Base-by-base conservation (phyloP, 1,284 basidiomycete species). In the Ganoderma resinaceum region DNA sequence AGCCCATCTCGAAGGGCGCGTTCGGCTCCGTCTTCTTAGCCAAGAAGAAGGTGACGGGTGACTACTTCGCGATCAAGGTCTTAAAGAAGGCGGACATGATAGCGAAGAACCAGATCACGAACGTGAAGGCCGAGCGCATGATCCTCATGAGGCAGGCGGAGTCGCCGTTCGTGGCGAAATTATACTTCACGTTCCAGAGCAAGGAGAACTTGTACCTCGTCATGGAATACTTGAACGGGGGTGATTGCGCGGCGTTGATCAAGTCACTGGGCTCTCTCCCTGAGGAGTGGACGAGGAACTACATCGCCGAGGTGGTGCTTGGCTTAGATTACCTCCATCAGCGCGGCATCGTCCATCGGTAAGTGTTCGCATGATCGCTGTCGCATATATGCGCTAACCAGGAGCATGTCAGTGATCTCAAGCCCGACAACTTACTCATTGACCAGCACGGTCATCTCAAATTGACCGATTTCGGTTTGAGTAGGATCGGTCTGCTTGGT, bases 81-180 rank as follows among this genome's bases (percentile, higher is more conserved):
- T 83, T 99, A 75, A 99, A 98, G 83, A 99, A 99, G 85, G 95
- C 96, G 35, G 98, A 99, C 82, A 99, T 99, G 98, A 99, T 99
- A 78, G 96, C 98, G 60, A 99, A 99, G 88, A 99, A 99, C 84
- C 98, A 99, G 82, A 98, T 99, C 81, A 99, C 98, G 66, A 99
- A 99, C 78, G 97, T 99, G 80, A 99, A 99, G 83, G 98, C 98
- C 3, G 98, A 99, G 83, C 89, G 98, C 66, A 99, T 97, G 90
- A 99, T 99, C 77, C 87, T 99, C 73, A 99, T 99, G 98, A 97
- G 96, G 79, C 97, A 99, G 80, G 95, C 98, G 0, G 96, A 98
- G 81, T 98, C 97, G 14, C 97, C 98, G n/a, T 99, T 99, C 83
- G 97, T 99, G 59, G 96, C 97, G 37, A 97, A 98, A 82, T 85